Base-by-base conservation (phyloP, 2,329 filamentous ascomycete genomes). In the Epichloe hybrida region DNA sequence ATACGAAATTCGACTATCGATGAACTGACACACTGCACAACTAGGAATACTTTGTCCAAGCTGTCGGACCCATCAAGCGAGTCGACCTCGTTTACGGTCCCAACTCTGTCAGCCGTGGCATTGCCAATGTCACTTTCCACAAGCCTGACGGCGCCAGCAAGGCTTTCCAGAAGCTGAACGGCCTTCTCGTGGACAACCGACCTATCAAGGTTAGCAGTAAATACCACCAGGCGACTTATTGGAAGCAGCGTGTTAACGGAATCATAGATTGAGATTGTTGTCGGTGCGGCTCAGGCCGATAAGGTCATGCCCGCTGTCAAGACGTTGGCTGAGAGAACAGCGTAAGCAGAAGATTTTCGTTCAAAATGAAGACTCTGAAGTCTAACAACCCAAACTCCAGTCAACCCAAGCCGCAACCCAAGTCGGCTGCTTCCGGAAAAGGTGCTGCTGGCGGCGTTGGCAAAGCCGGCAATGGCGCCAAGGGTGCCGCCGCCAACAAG, bases 1-100 rank as follows among this genome's bases (percentile, higher is more conserved):
- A 27, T 21, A 43, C 20, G 58, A 58, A 55, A 50, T 52, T 54
- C 58, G 56, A 55, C 59, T 62, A 58, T 59, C 59, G 68, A 66
- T 71, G 74, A 63, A 86, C 85, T 88, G 81, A 88, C 83, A 70
- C 73, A 67, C 73, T 74, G 68, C 69, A 70, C 69, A 70, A 70
- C 72, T 88, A 98, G 93, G 93, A 98, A 74, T 98, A 97, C 72
- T 97, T 98, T 69, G 72, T 77, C 64, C 84, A 88, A 65, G 85
- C 87, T 61, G 82, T 95, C 67, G 91, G 90, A 59, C 80, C 86
- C 56, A 87, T 97, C 71, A 96, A 94, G 79, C 85, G 80, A 69
- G 88, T 94, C 57, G 83, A 93, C 60, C 76, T 98, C 61, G 88
- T 87, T 48, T 98, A 98, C 71, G 93, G 91, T 62, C 88, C 91